Evolutionary conservation across 176 grass and related monocot species (phyloP).

Genomic region (Poa pratensis): DNA sequence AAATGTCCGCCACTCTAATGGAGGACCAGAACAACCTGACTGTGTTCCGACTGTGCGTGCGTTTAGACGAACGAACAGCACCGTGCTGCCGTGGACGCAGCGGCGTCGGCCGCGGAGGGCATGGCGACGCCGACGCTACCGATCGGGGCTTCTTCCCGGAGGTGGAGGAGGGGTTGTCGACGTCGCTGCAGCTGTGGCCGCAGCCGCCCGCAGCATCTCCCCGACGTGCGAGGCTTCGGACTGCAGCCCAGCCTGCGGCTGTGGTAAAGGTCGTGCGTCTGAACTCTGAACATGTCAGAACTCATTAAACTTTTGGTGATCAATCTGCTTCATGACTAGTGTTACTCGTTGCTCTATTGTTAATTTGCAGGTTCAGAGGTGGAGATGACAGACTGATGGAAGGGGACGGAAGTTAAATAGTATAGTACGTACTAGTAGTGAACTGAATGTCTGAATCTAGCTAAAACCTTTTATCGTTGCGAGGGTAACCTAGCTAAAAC

Average conservation of each 20-base stretch:
- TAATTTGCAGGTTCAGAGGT: neutral
- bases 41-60: neutral
- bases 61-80: neutral
- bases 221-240: neutral
- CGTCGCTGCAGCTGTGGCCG: slow-evolving; percentile 11
- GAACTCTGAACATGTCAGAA: too few species aligned
- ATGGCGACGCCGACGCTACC: neutral
- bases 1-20: too few species aligned
- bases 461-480: neutral
- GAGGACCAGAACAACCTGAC: neutral
- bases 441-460: neutral
- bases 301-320: neutral
- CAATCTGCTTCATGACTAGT: neutral
- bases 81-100: neutral
- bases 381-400: neutral
- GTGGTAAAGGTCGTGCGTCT: slow-evolving; percentile 3
- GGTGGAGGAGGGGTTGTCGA: neutral
- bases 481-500: too few species aligned
- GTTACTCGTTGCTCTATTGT: neutral
- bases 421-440: neutral
- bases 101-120: neutral
- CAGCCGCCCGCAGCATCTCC: too few species aligned
- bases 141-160: slow-evolving; percentile 1
- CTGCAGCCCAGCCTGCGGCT: neutral
- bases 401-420: neutral